Base-by-base conservation (phyloP, 805 yeast genomes). In the Zygosaccharomyces bailii region DNA sequence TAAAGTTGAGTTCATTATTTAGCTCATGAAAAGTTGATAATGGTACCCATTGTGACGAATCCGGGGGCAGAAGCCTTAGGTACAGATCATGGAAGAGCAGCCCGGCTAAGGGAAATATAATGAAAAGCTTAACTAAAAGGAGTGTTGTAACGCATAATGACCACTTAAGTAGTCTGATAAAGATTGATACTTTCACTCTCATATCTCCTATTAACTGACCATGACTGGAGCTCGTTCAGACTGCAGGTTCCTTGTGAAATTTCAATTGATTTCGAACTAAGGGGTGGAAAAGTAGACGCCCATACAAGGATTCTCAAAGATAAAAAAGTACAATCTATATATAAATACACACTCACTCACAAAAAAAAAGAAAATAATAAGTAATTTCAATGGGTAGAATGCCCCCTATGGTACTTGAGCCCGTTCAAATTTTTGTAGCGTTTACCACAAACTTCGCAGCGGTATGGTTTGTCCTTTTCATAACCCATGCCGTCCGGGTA, bases 381-480 rank as follows among this genome's bases (percentile, higher is more conserved):
- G 24, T 40, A 40, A 10, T 20, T n/a, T 61, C 66, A 90, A 72
- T 91, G 98, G 34, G 98, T 91, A n/a, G 97, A 82, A 68, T 93
- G 99, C 17, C 96, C 98, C 57, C 97, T 79, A 67, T 93, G 99
- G 66, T 93, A 93, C 68, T 93, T 93, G 66, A 93, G 74, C 20
- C 99, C 99, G 65, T 93, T 93, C 59, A 93, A 72, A 61, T 93
- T 93, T 74, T 93, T 93, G 71, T 93, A 93, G 45, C 99, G 73
- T 69, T 91, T 93, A 47, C 98, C 98, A 70, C 99, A 93, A 34
- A 91, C 96, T 69, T 93, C 98, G 69, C 99, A 93, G 61, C 97
- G 78, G 66, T 91, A 93, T 30, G 99, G 99, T 71, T 93, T 93
- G 71, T 93, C 99, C 72, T 88, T 90, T 66, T 93, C 99, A 78